Evolutionary conservation across 116 monocot genomes (phyloP).

Genomic region (Zostera marina): DNA sequence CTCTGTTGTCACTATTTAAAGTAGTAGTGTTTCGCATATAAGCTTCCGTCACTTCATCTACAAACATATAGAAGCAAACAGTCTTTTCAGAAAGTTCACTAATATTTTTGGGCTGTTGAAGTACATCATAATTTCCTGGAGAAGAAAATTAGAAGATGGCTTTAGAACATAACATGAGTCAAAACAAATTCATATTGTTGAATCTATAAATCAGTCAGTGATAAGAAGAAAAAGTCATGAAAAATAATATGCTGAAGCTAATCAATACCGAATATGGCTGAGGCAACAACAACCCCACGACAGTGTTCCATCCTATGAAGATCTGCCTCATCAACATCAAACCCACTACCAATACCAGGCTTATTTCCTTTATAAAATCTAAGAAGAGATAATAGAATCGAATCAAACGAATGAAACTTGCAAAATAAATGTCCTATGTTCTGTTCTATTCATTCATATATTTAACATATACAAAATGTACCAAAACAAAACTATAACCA

Average conservation of each 20-base stretch:
- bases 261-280: conserved; percentile 17
- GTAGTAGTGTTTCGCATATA: conserved; percentile 63
- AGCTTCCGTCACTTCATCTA: conserved; percentile 88
- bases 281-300: conserved; percentile 56
- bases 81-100: conserved; percentile 21
- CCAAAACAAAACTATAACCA: not conserved
- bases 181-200: not conserved
- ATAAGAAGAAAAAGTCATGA: not conserved
- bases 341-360: conserved; percentile 41
- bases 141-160: not conserved
- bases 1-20: conserved; percentile 21
- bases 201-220: not conserved
- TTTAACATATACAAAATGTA: not conserved
- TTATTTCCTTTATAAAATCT: conserved; percentile 74
- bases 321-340: conserved; percentile 22
- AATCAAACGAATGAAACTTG: not conserved
- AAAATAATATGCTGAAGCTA: not conserved
- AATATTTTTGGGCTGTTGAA: conserved; percentile 52
- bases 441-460: too few relatives aligned
- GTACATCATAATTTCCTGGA: conserved; percentile 17
- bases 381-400: conserved; percentile 2
- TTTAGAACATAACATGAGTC: not conserved
- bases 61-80: conserved; percentile 88
- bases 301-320: conserved; percentile 78
- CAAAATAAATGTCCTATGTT: not conserved